Conservation (phyloP, 2,329 filamentous ascomycete species). For the Trichoderma gracile region DNA sequence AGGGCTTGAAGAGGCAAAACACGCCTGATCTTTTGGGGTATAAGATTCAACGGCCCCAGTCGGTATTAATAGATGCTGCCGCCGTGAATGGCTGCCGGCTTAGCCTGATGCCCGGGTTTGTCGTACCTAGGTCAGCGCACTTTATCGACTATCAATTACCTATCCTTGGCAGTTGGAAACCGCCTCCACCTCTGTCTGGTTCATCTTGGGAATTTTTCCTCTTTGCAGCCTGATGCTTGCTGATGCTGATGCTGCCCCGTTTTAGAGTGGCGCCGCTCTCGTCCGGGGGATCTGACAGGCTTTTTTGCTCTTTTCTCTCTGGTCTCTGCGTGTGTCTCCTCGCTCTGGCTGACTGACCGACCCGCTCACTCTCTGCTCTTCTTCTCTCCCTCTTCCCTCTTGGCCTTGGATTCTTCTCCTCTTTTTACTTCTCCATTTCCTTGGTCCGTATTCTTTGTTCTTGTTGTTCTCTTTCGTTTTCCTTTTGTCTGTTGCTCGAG, state of each 20-base stretch:
- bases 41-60: constrained; percentile 7
- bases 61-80: not conserved
- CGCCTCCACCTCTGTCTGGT: not conserved
- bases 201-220: not conserved
- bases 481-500: not conserved
- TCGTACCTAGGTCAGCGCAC: no score
- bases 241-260: not conserved
- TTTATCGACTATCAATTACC: no score
- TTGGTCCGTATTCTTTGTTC: not conserved
- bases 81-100: no score
- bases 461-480: not conserved
- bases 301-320: not conserved
- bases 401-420: not conserved
- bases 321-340: not conserved
- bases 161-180: not conserved
- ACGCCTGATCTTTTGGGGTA: constrained; percentile 1
- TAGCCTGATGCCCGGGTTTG: no score
- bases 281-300: constrained; percentile 1
- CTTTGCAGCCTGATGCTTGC: not conserved
- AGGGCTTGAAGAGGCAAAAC: not conserved
- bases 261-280: constrained; percentile 8
- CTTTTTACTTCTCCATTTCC: not conserved
- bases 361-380: not conserved
- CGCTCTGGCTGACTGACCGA: not conserved
- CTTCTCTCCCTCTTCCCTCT: not conserved